Base-by-base conservation (phyloP, 148 eudicot species). In the Diospyros kaki region DNA sequence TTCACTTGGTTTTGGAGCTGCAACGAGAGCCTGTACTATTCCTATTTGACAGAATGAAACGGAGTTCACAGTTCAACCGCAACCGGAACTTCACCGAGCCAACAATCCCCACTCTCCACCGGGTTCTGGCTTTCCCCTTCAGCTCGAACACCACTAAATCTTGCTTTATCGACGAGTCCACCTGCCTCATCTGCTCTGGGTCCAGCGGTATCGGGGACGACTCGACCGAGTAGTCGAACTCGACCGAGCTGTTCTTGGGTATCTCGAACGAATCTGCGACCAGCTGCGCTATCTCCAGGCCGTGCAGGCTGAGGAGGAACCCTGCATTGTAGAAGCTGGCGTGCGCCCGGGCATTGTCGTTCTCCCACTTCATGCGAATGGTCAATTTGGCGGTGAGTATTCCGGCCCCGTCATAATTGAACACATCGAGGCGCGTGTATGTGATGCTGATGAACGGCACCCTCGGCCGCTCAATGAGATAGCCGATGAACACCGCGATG, bases 41-140 rank as follows among this genome's bases (percentile, higher is more conserved):
- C 53, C 76, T 78, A 76, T 78, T 75, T 0, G 42, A 44, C 5
- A 5, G 2, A 18, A 76, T 78, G 78, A 91, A 85, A 3, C 44
- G 61, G 3, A 91, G 76, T 9, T 67, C 5, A 68, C 96, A 91
- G 77, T 80, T 12, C 79, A 91, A 75, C 61, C 69, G 75, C 68
- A 85, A 72, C 87, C 75, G 78, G 81, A 83, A 85, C 79, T 81
- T 85, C 66, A 89, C 85, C 2, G 91, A 87, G 1, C 83, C 88
- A 1, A 91, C 50, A 0, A 84, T 78, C 68, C 96, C 90, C 9
- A 91, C 84, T 50, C 88, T 75, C 98, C 98, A 93, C 42, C 89
- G 68, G 0, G 94, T 86, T 74, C 82, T 82, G 5, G 94, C 66
- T 42, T 69, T 75, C 10, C 98, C 98, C 40, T 18, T 68, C 50